A percentile compares a stretch with the other conserved stretches of the same genome.
phyloP scores from a whole-genome alignment of 202 grass and related monocot genomes.

The Bolboschoenoplectus hybrid region DNA sequence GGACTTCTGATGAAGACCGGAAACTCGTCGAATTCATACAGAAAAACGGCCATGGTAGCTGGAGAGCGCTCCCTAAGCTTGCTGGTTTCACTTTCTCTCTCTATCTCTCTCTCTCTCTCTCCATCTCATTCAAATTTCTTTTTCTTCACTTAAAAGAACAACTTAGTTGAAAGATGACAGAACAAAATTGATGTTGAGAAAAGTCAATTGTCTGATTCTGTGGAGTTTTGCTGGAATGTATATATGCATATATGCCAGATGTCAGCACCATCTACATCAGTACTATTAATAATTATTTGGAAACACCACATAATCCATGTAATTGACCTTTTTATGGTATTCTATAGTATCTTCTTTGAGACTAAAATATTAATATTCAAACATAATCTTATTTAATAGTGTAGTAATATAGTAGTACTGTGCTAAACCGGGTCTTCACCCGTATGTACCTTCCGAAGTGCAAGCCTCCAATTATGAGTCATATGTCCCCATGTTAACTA shows the following conservation, averaged over 20 bases:
- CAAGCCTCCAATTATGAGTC: neutral
- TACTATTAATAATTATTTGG: neutral
- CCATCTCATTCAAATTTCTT: neutral
- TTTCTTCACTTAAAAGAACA: neutral
- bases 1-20: slow-evolving; percentile 93
- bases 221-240: neutral
- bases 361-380: neutral
- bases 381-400: neutral
- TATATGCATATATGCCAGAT: neutral
- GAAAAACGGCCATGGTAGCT: slow-evolving; percentile 83
- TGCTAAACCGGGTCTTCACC: neutral
- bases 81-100: slow-evolving; percentile 55
- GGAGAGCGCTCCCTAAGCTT: slow-evolving; percentile 84
- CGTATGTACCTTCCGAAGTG: neutral
- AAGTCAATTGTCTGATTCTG: neutral
- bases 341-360: neutral
- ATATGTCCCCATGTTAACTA: neutral
- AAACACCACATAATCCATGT: neutral
- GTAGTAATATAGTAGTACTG: neutral
- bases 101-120: neutral
- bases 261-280: neutral
- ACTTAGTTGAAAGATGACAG: neutral
- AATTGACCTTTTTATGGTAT: neutral
- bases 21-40: slow-evolving; percentile 89
- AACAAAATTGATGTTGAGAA: neutral